Evolutionary conservation across 2,329 filamentous ascomycete species (phyloP), one percentile per base, ranked within the genome.

Genomic region (Epichloe uncinata): DNA sequence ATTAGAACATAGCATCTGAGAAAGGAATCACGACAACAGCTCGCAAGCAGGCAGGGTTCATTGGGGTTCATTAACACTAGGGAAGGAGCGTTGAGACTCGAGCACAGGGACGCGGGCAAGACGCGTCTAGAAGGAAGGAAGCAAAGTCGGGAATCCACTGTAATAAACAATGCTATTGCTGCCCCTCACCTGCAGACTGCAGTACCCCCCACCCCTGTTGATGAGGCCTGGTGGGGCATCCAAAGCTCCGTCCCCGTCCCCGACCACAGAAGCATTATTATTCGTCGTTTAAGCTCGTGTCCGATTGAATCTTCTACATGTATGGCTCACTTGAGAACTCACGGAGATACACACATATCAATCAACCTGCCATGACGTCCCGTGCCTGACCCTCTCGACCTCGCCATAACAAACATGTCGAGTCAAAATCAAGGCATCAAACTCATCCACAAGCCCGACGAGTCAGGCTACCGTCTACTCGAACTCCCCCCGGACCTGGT

Each of bases 401-500:
- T 26, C 22, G 22, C 22, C 22, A 22, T 26, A 49, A 9, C 53
- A 69, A 49, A 9, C 53, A 69, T 78, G 73, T 67, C 73, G n/a
- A 72, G 60, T 50, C 74, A 78, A 57, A 58, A 60, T 7, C 57
- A 63, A n/a, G 72, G 71, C 44, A 75, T 79, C 42, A 68, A 72
- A 6, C 66, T 84, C 50, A 63, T 67, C 42, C 72, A 79, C 56
- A 66, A 66, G 38, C 73, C 73, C 6, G 65, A 74, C 44, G 67
- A 71, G 41, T 57, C 70, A 15, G 70, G 72, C 47, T 82, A 81
- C 63, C 79, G 77, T 52, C 72, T 84, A 50, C 67, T 84, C 47
- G 80, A 84, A 60, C 71, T 84, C 3, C 78, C 22, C 80, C 67
- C 77, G 0, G 79, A 82, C 51, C 67, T 84, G 8, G 69, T 77